Base-by-base conservation (phyloP, 208 protist species). In the Leishmania guyanensis region DNA sequence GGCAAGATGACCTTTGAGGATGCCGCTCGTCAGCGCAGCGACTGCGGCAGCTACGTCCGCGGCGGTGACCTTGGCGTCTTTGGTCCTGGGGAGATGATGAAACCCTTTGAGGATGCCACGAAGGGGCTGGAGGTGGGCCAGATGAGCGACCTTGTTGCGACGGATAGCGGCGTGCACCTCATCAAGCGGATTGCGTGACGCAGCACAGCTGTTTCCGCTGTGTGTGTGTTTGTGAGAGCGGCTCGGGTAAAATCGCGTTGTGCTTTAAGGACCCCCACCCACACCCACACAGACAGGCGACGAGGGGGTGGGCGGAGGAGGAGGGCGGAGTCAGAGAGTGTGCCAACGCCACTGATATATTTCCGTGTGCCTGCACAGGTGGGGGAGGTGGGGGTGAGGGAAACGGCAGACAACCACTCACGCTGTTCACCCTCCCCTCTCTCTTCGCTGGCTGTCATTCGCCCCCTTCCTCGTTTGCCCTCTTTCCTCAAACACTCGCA, bases 61-160 rank as follows among this genome's bases (percentile, higher is more conserved):
- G 87, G 88, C 66, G 97, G 97, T 16, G 96, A 99, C 81, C 86
- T 99, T 53, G 95, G 95, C 75, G 84, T 77, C 50, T 99, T 99
- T 82, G 93, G 91, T 20, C 91, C 87, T 2, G 97, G 97, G 4
- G 89, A 98, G 88, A 99, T 99, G 97, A 97, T 98, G 94, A 96
- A 96, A 84, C 89, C 96, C 1, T 99, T 98, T 76, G 97, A 98
- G 78, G 95, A 98, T 56, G 94, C 94, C 60, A 88, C 93, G 8
- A 93, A 95, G 72, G 82, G 83, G 39, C 89, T 98, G 12, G 70
- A 90, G 66, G 86, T 98, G 16, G 95, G 95, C 4, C 87, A 98
- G 79, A 88, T 98, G 17, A 98, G 95, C 77, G 91, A 78, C 65
- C 81, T 97, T 51, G 94, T 98, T 29, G 80, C 92, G 54, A 98